Evolutionary conservation across 1,139 yeast species (phyloP), one percentile per base, ranked within the genome.

Genomic region (Debaryomyces subglobosus): DNA sequence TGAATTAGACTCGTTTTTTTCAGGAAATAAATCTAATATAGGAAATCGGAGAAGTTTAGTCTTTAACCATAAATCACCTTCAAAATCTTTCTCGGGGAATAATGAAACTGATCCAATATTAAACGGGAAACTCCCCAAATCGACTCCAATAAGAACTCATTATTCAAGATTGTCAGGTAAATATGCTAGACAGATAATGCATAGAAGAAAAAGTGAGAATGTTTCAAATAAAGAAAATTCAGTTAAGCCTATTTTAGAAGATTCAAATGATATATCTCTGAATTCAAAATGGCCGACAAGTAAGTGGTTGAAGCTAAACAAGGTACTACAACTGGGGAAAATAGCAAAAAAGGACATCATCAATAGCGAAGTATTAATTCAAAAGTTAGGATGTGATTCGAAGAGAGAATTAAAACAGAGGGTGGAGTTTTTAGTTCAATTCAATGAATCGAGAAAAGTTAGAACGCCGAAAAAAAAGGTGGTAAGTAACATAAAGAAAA

Each of bases 221-320:
- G 21, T 7, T 35, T 20, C 25, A 21, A 35, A 25, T 29, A 37
- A 13, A 8, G 13, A 3, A 15, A 9, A 32, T 21, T 16, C 18
- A 13, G 24, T 20, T n/a, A 30, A 8, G 21, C 9, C 32, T 32
- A 8, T 27, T 8, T 18, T 18, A 6, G 21, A 38, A 23, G 40
- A 29, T 15, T 10, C 33, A 10, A 32, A 12, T 18, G 13, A 40
- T 40, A 21, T 7, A 9, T 10, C 15, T 16, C 43, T 25, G 23
- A 43, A n/a, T 18, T 6, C 44, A 15, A 52, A 54, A 37, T 67
- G 72, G 71, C 53, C 66, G 3, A 49, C 54, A 6, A 46, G 46
- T 6, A 62, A 58, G 40, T 68, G 72, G 72, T 44, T 48, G 5
- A 67, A 64, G 45, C 50, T 68, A 13, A 54, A 55, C 44, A 61